Conservation (phyloP, 208 protist genomes). For the Leishmania lainsoni region DNA sequence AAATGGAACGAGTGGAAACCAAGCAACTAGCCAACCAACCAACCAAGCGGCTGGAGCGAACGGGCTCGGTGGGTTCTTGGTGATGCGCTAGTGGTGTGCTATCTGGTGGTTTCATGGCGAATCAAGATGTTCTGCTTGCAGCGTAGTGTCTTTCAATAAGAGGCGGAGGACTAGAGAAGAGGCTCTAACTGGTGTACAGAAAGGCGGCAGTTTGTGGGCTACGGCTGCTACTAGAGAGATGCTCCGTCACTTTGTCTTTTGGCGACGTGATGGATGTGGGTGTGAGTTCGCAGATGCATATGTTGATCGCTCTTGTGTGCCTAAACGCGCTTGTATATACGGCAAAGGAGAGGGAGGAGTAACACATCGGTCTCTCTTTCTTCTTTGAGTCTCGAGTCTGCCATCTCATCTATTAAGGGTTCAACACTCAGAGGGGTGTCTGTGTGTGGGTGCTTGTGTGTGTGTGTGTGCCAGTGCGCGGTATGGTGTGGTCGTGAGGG, state of each 20-base stretch:
- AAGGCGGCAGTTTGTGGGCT: neutral
- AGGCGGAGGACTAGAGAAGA: neutral
- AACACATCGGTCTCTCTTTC: neutral
- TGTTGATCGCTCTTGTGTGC: neutral
- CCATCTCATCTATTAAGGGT: slow-evolving; percentile 87
- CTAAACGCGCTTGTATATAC: neutral
- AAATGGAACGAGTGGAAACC: neutral
- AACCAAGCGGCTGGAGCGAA: neutral
- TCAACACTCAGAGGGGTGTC: slow-evolving; percentile 24
- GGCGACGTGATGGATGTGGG: neutral
- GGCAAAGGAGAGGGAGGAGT: neutral
- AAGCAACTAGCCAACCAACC: neutral
- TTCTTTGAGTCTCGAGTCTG: neutral
- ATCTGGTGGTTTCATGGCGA: neutral
- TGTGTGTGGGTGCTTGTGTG: slow-evolving; percentile 10
- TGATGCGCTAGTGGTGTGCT: neutral
- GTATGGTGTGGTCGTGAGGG: neutral
- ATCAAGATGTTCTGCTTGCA: neutral
- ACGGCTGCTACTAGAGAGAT: neutral
- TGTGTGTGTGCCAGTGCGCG: slow-evolving; percentile 9
- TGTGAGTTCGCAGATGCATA: neutral
- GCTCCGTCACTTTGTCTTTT: neutral
- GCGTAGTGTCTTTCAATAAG: neutral
- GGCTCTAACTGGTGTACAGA: neutral
- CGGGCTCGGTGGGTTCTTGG: neutral